phyloP scores from a whole-genome alignment of 2,329 filamentous ascomycete species.

The Stromatinia cepivora region DNA sequence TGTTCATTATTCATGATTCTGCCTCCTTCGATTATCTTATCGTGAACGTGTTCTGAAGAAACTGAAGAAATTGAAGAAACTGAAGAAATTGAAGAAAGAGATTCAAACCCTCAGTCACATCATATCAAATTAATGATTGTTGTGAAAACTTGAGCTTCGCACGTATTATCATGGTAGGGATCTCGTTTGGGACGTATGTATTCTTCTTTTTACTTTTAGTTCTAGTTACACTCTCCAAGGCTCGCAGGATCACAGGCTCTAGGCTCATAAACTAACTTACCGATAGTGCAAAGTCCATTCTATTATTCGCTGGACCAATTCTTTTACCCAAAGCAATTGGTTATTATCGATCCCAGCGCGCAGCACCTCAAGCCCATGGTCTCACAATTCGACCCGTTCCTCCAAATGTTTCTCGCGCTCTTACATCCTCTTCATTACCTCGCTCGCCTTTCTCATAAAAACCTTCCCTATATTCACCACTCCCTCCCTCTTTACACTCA shows the following conservation, averaged over 20 bases:
- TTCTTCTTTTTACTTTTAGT: slow-evolving; percentile 22
- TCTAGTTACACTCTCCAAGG: slow-evolving; percentile 40
- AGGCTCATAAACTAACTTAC: slow-evolving; percentile 25
- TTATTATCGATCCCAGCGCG: slow-evolving; percentile 60
- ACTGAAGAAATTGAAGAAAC: neutral
- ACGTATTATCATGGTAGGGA: slow-evolving; percentile 41
- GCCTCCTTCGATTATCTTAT: slow-evolving; percentile 5
- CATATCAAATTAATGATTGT: neutral
- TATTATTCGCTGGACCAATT: slow-evolving; percentile 65
- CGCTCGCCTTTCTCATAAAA: slow-evolving; percentile 57
- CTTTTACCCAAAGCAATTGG: slow-evolving; percentile 65
- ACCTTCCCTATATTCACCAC: slow-evolving; percentile 68
- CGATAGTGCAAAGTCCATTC: slow-evolving; percentile 46
- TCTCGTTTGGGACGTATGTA: slow-evolving; percentile 53
- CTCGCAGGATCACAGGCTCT: neutral
- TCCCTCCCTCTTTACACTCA: slow-evolving; percentile 78
- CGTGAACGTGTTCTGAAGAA: slow-evolving; percentile 19
- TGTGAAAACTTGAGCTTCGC: slow-evolving; percentile 3
- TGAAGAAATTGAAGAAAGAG: neutral
- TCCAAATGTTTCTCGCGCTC: slow-evolving; percentile 52
- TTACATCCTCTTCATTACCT: slow-evolving; percentile 58
- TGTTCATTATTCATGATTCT: neutral
- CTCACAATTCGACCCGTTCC: slow-evolving; percentile 58
- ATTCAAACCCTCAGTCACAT: neutral
- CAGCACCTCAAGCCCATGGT: slow-evolving; percentile 47